A percentile compares a stretch with the other conserved stretches of the same genome.
phyloP scores from a whole-genome alignment of 345 rosid species.

The Raphanus raphanistrum region DNA sequence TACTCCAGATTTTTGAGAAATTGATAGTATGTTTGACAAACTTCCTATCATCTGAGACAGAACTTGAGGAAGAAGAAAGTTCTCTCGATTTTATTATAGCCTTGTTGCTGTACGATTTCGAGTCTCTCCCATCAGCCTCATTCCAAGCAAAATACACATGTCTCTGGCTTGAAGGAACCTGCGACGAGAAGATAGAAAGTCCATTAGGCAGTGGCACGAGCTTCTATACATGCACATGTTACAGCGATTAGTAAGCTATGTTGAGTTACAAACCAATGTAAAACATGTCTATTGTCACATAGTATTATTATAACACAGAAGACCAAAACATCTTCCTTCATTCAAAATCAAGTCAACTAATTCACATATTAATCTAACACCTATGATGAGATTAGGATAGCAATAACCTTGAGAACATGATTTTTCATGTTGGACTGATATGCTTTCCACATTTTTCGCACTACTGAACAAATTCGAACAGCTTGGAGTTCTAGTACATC shows the following conservation, averaged over 20 bases:
- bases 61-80: conserved; percentile 53
- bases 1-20: conserved; percentile 87
- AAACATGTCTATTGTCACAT: background rate
- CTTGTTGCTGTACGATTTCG: conserved; percentile 42
- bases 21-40: conserved; percentile 72
- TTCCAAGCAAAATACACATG: conserved; percentile 72
- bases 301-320: background rate
- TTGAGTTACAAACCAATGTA: background rate
- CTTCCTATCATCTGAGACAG: conserved; percentile 53
- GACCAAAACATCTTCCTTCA: background rate
- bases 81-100: conserved; percentile 63
- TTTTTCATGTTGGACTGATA: conserved; percentile 64
- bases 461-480: conserved; percentile 75
- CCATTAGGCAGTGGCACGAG: conserved; percentile 9
- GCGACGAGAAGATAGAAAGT: conserved; percentile 23
- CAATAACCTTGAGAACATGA: conserved; percentile 62
- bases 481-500: conserved; percentile 77
- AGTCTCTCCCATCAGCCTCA: conserved; percentile 56
- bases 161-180: conserved; percentile 97
- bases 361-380: background rate
- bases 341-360: background rate
- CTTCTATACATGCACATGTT: conserved; percentile 7
- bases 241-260: background rate
- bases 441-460: conserved; percentile 82
- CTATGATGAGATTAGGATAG: background rate